phyloP scores from a whole-genome alignment of 1,284 basidiomycete species.

The Puccinia hordei region DNA sequence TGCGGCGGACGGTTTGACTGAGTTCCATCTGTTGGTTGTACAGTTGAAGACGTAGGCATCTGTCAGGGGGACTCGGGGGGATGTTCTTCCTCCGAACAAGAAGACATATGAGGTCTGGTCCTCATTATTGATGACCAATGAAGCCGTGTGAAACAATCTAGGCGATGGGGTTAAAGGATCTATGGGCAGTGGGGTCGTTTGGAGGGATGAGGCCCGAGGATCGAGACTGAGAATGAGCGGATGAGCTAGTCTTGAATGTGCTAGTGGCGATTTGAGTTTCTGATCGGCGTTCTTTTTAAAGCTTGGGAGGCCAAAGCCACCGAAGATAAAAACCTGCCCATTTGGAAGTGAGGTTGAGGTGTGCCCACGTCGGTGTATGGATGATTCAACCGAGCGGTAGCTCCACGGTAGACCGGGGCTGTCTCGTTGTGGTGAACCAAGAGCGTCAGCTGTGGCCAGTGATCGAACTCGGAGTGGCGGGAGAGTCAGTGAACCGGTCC shows the following conservation, averaged over 20 bases:
- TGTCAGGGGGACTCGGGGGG: constrained; percentile 26
- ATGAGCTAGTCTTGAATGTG: constrained; percentile 43
- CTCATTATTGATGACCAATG: neutral
- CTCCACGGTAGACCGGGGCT: constrained; percentile 2
- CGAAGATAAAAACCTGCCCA: constrained; percentile 33
- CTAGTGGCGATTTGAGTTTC: neutral
- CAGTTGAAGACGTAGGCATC: constrained; percentile 36
- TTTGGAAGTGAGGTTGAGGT: constrained; percentile 16
- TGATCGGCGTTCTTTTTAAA: neutral
- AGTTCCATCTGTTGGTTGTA: constrained; percentile 4
- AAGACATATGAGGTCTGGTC: constrained; percentile 16
- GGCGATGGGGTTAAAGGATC: constrained; percentile 32
- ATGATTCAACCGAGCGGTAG: neutral
- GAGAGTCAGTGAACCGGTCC: neutral
- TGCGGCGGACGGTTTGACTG: neutral
- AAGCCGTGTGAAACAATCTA: constrained; percentile 38
- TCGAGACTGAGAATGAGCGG: constrained; percentile 15
- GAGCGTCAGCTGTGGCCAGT: neutral
- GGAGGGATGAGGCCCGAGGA: neutral
- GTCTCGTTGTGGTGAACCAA: neutral
- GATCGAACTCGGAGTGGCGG: constrained; percentile 21
- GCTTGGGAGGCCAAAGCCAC: constrained; percentile 40
- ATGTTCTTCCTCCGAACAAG: constrained; percentile 42
- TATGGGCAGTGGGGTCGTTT: constrained; percentile 25
- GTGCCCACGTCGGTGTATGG: constrained; percentile 46